A percentile compares a stretch with the other conserved stretches of the same genome.
Conservation (phyloP, 345 rosid genomes). For the Dimocarpus longan region DNA sequence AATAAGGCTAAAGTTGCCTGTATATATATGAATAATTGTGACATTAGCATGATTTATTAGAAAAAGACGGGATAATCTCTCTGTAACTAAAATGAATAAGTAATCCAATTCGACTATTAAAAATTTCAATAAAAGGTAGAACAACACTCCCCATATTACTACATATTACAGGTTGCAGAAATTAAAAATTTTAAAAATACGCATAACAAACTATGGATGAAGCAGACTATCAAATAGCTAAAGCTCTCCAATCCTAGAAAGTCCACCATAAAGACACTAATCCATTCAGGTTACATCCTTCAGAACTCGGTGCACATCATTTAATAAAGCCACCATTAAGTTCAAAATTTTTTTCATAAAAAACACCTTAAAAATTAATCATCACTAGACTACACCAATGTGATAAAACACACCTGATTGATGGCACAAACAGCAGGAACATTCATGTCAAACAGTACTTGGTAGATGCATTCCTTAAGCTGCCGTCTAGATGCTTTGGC, state of each 20-base stretch:
- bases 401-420: slow-evolving; percentile 60
- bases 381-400: slow-evolving; percentile 3
- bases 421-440: slow-evolving; percentile 91
- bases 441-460: slow-evolving; percentile 83
- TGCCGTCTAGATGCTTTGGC: slow-evolving; percentile 93
- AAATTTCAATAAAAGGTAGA: neutral
- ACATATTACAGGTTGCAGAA: neutral
- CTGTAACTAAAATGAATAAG: slow-evolving; percentile 1
- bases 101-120: neutral
- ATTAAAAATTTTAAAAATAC: neutral
- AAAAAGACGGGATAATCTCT: neutral
- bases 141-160: neutral
- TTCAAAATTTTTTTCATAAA: neutral
- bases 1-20: slow-evolving; percentile 89
- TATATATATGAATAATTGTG: slow-evolving; percentile 18
- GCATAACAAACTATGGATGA: neutral
- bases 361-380: neutral
- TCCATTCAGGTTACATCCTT: neutral
- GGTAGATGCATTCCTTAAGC: slow-evolving; percentile 74
- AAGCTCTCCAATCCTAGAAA: neutral
- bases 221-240: neutral
- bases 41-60: slow-evolving; percentile 11
- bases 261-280: neutral
- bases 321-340: neutral
- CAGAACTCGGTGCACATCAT: neutral